A percentile compares a stretch with the other conserved stretches of the same genome.
Evolutionary conservation across 2,329 filamentous ascomycete genomes (phyloP).

Genomic region (Xenosphaeropsis pyriputrescens): DNA sequence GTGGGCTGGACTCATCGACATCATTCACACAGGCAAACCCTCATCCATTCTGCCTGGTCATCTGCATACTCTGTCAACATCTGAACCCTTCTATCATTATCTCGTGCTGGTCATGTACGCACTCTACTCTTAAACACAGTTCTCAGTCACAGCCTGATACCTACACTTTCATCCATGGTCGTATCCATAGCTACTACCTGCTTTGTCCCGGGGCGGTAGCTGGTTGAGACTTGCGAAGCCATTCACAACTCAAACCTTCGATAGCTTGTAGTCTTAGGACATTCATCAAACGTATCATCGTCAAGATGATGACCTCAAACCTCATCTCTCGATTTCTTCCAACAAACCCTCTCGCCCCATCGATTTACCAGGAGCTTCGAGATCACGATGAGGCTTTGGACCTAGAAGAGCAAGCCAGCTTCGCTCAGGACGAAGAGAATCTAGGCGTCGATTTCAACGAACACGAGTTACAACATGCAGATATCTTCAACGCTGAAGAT

Average conservation of each 20-base stretch:
- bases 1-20: background rate
- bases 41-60: too few species aligned
- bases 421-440: conserved; percentile 19
- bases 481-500: conserved; percentile 15
- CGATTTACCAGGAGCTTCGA: conserved; percentile 20
- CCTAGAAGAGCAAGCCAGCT: conserved; percentile 16
- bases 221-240: too few species aligned
- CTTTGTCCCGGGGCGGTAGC: too few species aligned
- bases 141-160: too few species aligned
- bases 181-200: too few species aligned
- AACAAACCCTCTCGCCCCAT: conserved; percentile 14
- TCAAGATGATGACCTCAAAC: conserved; percentile 17
- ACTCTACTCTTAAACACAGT: too few species aligned
- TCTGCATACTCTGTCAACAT: too few species aligned
- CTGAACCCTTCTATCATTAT: too few species aligned
- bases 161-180: too few species aligned
- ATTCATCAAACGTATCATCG: background rate
- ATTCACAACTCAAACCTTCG: too few species aligned
- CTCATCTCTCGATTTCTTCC: conserved; percentile 18
- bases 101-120: background rate
- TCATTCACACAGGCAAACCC: conserved; percentile 1
- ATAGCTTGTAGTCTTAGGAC: too few species aligned
- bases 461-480: conserved; percentile 15
- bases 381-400: conserved; percentile 17
- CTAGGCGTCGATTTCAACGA: conserved; percentile 13